These are phyloP conservation scores for Calocybe cyanea DNA, from an alignment of 768 basidiomycete species.

Conservation along the genomic window DNA sequence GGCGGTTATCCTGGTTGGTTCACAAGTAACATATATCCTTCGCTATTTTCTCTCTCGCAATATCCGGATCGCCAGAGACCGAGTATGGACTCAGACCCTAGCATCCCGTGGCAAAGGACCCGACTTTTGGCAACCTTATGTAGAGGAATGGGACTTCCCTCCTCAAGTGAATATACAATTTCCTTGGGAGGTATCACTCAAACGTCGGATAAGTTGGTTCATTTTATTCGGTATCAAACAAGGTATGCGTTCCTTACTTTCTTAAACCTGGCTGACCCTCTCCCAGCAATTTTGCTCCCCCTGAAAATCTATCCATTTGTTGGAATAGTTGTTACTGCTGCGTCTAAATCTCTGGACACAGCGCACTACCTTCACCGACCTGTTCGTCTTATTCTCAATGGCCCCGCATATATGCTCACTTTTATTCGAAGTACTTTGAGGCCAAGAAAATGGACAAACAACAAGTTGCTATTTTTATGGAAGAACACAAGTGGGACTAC, in stretches of 20 bases:
- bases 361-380: slow-evolving; percentile 65
- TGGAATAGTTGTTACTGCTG: slow-evolving; percentile 58
- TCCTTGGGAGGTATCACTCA: slow-evolving; percentile 30
- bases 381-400: slow-evolving; percentile 31
- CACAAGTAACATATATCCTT: slow-evolving; percentile 72
- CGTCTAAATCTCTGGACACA: slow-evolving; percentile 64
- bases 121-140: slow-evolving; percentile 82
- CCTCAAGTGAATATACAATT: slow-evolving; percentile 32
- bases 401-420: background rate
- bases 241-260: slow-evolving; percentile 28
- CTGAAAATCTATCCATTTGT: slow-evolving; percentile 67
- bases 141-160: slow-evolving; percentile 76
- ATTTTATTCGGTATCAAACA: slow-evolving; percentile 44
- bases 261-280: background rate
- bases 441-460: slow-evolving; percentile 75
- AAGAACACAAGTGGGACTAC: slow-evolving; percentile 91
- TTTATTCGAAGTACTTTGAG: slow-evolving; percentile 66
- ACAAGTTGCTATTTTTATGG: slow-evolving; percentile 73
- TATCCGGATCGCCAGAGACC: slow-evolving; percentile 71
- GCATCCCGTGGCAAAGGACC: slow-evolving; percentile 75
- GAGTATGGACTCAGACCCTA: slow-evolving; percentile 82
- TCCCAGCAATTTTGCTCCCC: slow-evolving; percentile 54
- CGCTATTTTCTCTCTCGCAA: slow-evolving; percentile 83
- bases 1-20: slow-evolving; percentile 65
- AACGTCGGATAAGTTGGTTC: slow-evolving; percentile 35